Conservation (phyloP, 192 early-diverging fungal species). For the Backusella parvicylindrica region DNA sequence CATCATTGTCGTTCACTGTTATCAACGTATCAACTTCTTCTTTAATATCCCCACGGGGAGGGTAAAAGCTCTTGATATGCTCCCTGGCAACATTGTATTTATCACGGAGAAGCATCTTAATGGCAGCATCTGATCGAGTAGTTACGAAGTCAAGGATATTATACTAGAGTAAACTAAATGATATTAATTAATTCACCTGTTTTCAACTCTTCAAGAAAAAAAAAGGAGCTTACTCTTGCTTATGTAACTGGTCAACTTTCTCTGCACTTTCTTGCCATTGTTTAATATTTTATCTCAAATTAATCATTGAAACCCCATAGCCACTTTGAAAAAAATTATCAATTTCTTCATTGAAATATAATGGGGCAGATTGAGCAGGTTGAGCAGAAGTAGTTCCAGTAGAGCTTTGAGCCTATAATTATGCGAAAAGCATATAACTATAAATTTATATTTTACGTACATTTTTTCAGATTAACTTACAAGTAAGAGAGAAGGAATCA, state of each 20-base stretch:
- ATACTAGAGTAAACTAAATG: slow-evolving; percentile 8
- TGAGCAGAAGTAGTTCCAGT: neutral
- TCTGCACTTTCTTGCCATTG: neutral
- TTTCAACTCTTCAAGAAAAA: neutral
- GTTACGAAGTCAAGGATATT: slow-evolving; percentile 8
- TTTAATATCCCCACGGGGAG: neutral
- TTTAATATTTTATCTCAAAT: neutral
- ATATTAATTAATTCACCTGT: neutral
- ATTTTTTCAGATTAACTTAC: slow-evolving; percentile 6
- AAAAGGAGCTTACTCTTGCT: slow-evolving; percentile 7
- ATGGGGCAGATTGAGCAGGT: neutral
- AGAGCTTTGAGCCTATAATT: neutral
- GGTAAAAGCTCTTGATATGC: neutral
- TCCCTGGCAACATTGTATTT: neutral
- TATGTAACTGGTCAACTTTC: neutral
- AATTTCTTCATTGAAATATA: neutral
- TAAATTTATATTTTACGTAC: neutral
- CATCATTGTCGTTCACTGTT: neutral
- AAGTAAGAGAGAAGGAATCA: neutral
- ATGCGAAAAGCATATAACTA: neutral
- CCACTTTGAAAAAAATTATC: no score
- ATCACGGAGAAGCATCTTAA: neutral
- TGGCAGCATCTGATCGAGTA: slow-evolving; percentile 1
- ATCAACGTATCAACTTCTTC: neutral
- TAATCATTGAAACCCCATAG: no score